phyloP scores from a whole-genome alignment of 2,329 filamentous ascomycete genomes.

The Raffaelea deltoideospora region DNA sequence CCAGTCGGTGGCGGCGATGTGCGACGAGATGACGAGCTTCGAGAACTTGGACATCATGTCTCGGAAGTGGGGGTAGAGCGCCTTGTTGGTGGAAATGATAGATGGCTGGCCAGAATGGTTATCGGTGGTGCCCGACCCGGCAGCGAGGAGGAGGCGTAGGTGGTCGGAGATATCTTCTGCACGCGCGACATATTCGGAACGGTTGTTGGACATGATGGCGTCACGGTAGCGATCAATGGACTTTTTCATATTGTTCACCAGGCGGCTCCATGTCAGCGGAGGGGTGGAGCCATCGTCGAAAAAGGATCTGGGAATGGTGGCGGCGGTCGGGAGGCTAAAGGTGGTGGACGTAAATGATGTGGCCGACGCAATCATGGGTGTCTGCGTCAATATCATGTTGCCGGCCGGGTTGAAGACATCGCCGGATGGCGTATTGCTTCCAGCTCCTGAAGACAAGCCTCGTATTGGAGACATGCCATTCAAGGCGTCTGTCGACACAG shows the following conservation, averaged over 20 bases:
- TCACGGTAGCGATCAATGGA: conserved; percentile 83
- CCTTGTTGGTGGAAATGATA: conserved; percentile 98
- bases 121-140: conserved; percentile 91
- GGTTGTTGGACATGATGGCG: conserved; percentile 67
- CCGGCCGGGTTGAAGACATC: conserved; percentile 38
- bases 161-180: conserved; percentile 99
- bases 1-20: conserved; percentile 94
- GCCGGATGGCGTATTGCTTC: conserved; percentile 25
- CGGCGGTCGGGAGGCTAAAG: conserved; percentile 41
- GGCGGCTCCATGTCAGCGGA: conserved; percentile 72
- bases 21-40: conserved; percentile 94
- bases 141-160: conserved; percentile 79
- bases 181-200: conserved; percentile 79
- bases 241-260: conserved; percentile 85
- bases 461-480: conserved; percentile 45
- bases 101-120: conserved; percentile 98
- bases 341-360: conserved; percentile 47
- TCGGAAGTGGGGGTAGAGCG: conserved; percentile 88
- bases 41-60: conserved; percentile 99
- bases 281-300: conserved; percentile 77
- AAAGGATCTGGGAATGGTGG: conserved; percentile 62
- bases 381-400: conserved; percentile 23
- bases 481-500: conserved; percentile 83
- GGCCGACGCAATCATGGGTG: conserved; percentile 39
- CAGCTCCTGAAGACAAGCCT: too few relatives aligned